These are phyloP conservation scores for Fonsecaea nubica DNA, from an alignment of 2,329 filamentous ascomycete genomes.

Conservation along the genomic window DNA sequence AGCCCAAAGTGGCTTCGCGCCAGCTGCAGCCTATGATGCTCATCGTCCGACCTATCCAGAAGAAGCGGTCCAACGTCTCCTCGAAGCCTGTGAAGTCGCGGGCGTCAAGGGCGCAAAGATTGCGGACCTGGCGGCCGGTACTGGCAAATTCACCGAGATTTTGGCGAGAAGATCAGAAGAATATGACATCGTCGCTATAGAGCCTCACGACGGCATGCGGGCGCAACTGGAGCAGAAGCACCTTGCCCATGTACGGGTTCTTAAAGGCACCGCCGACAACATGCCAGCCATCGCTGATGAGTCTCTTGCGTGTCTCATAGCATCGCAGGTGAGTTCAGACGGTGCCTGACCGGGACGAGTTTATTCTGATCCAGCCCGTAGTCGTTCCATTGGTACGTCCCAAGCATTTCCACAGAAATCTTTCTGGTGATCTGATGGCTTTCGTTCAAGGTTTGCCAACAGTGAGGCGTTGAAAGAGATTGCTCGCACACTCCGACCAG, in stretches of 20 bases:
- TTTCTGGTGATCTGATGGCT: background rate
- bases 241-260: constrained; percentile 61
- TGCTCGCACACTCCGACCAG: constrained; percentile 68
- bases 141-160: constrained; percentile 72
- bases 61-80: constrained; percentile 64
- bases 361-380: constrained; percentile 26
- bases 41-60: constrained; percentile 71
- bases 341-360: background rate
- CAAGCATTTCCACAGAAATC: constrained; percentile 5
- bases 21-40: constrained; percentile 69
- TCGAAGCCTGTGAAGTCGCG: constrained; percentile 61
- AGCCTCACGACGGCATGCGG: constrained; percentile 72
- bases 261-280: constrained; percentile 64
- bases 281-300: constrained; percentile 59
- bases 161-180: constrained; percentile 65
- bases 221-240: constrained; percentile 64
- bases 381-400: constrained; percentile 61
- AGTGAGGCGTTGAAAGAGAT: constrained; percentile 68
- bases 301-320: constrained; percentile 69
- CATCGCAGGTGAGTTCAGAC: constrained; percentile 66
- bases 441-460: constrained; percentile 67
- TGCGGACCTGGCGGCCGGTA: constrained; percentile 69
- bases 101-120: constrained; percentile 52
- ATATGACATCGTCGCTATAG: constrained; percentile 67
- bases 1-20: constrained; percentile 63